Evolutionary conservation across 129 eudicot species (phyloP).

Genomic region (Artemisia tridentata): DNA sequence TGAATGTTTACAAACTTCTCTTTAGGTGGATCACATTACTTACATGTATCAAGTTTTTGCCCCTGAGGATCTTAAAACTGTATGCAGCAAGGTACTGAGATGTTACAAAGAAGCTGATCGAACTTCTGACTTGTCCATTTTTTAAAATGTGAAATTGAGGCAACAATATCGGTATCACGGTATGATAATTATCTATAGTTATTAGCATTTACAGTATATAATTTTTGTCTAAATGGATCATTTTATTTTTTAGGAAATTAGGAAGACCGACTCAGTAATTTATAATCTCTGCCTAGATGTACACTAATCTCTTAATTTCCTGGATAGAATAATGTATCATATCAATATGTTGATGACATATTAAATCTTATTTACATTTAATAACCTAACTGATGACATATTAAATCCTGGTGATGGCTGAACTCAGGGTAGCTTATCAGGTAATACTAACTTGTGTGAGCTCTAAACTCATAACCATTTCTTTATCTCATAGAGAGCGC

Average conservation of each 20-base stretch:
- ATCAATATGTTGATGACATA: background rate
- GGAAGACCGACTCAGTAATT: background rate
- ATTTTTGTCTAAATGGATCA: background rate
- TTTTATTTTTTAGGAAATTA: background rate
- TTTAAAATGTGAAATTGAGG: constrained; percentile 67
- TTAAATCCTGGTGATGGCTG: too few relatives aligned
- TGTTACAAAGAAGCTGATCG: background rate
- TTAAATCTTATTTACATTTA: background rate
- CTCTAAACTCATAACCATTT: too few relatives aligned
- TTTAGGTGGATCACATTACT: background rate
- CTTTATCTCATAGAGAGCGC: too few relatives aligned
- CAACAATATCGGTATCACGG: constrained; percentile 73
- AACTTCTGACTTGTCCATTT: background rate
- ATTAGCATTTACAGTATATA: background rate
- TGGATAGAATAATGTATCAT: background rate
- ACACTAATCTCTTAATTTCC: background rate
- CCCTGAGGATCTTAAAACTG: background rate
- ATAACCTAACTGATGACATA: background rate
- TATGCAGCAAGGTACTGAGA: background rate
- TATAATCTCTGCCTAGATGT: background rate
- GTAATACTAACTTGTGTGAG: too few relatives aligned
- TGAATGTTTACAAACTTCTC: background rate
- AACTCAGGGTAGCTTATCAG: too few relatives aligned
- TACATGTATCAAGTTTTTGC: background rate
- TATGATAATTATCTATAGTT: constrained; percentile 19